Base-by-base conservation (phyloP, 441 rosid species). In the Erodium moschatum region DNA sequence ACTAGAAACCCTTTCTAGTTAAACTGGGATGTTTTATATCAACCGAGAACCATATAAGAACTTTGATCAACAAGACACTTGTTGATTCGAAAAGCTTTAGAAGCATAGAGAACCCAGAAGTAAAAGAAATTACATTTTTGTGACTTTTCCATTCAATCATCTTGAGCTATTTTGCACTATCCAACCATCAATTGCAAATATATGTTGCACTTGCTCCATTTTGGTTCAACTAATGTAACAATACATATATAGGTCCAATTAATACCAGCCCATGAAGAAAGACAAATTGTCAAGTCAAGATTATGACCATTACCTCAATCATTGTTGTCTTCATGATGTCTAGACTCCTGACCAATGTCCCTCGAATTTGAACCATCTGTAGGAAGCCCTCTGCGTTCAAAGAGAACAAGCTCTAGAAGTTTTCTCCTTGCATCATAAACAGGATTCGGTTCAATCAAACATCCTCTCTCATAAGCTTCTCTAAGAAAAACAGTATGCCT, bases 401-500 rank as follows among this genome's bases (percentile, higher is more conserved):
- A 73, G 21, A 91, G 44, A 58, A 93, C 89, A 68, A 93, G 91
- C 78, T 93, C 83, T 64, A 91, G 82, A 71, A 93, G 91, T 82
- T 85, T 89, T 75, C 88, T 87, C 80, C 97, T 82, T 0, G 71
- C 86, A 15, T 75, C 74, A 33, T 89, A 86, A 0, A 93, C 92
- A 1, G 89, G 88, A 72, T 89, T 89, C 5, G 90, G 85, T 48
- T 79, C 80, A 5, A 85, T 74, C 73, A 90, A 77, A 64, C 83
- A 75, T 21, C 85, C 96, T 71, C 89, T 87, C 72, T 85, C 89
- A 68, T 89, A 90, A 4, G 89, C 92, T 77, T 93, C 97, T 79
- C 98, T 86, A 9, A 89, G 85, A 73, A 90, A 90, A 68, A 92
- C 83, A 0, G 90, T 89, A 72, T 90, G 96, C 68, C 78, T 86